Evolutionary conservation across 2,329 filamentous ascomycete genomes (phyloP), one percentile per base, ranked within the genome.

Genomic region (Aspergillus tanneri): DNA sequence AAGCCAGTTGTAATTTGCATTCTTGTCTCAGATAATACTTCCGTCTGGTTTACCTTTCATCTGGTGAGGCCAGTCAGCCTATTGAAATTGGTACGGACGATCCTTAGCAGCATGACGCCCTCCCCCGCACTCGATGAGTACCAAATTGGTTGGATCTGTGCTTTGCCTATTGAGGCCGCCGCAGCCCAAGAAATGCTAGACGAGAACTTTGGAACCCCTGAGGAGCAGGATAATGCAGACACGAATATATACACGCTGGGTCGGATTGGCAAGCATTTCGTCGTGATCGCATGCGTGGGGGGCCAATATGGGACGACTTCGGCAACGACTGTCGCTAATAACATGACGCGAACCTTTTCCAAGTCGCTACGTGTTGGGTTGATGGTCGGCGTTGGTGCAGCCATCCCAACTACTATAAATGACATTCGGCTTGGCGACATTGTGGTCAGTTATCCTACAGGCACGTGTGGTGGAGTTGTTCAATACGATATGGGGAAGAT

Each of bases 401-500:
- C 10, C 14, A n/a, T 30, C 4, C 27, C 27, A 11, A 30, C 4
- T n/a, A 4, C 5, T 2, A 19, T 56, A 19, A 23, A 43, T 18
- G 52, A 52, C 32, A 43, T 58, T 21, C 24, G 53, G 12, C 38
- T 56, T 1, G 49, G 52, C 18, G 47, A 53, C 40, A 35, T 53
- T 11, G 45, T 51, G 3, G 38, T 61, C n/a, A 51, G 55, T 14
- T n/a, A 53, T 16, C 52, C 43, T 8, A 43, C 47, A 5, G 54
- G 55, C 11, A 21, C 38, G 0, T 32, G 38, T 2, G 47, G 50
- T 34, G 55, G 45, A 8, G 57, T 61, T 16, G 51, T 61, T n/a
- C 57, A 60, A 36, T 62, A 57, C 18, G 58, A 61, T 54, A 57
- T 60, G 45, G 55, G 59, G n/a, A 57, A 56, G 28, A 11, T 12